phyloP scores from a whole-genome alignment of 345 rosid species.

The Ricinus communis region DNA sequence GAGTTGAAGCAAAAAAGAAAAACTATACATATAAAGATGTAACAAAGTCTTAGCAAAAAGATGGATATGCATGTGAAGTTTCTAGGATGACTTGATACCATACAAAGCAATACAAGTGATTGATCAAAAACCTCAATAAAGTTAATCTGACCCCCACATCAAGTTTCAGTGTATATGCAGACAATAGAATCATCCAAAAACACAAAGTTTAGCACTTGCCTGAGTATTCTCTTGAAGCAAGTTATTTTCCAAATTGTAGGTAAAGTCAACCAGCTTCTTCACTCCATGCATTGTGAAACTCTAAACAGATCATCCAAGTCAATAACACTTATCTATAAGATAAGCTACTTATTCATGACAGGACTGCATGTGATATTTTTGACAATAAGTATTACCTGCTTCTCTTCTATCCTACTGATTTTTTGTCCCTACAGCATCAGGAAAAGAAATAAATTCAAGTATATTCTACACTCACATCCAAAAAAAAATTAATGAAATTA shows the following conservation, averaged over 20 bases:
- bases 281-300: constrained; percentile 45
- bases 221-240: constrained; percentile 35
- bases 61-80: not conserved
- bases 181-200: not conserved
- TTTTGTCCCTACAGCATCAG: constrained; percentile 47
- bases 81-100: too few relatives aligned
- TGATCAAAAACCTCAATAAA: not conserved
- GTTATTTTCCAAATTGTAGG: constrained; percentile 35
- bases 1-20: not conserved
- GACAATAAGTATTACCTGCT: constrained; percentile 49
- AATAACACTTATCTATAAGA: constrained; percentile 13
- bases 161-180: not conserved
- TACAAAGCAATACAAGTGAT: too few relatives aligned
- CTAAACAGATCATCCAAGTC: constrained; percentile 23
- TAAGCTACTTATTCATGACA: not conserved
- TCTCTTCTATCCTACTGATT: constrained; percentile 59
- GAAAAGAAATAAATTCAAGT: not conserved
- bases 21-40: not conserved
- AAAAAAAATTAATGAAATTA: not conserved
- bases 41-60: not conserved
- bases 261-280: constrained; percentile 39
- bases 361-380: constrained; percentile 8
- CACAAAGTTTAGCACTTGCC: constrained; percentile 36
- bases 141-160: not conserved
- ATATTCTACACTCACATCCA: not conserved